Percentiles rank a stretch among this genome's conserved stretches.
Conservation (phyloP, 1,284 basidiomycete genomes). For the Trichosporon sp. region DNA sequence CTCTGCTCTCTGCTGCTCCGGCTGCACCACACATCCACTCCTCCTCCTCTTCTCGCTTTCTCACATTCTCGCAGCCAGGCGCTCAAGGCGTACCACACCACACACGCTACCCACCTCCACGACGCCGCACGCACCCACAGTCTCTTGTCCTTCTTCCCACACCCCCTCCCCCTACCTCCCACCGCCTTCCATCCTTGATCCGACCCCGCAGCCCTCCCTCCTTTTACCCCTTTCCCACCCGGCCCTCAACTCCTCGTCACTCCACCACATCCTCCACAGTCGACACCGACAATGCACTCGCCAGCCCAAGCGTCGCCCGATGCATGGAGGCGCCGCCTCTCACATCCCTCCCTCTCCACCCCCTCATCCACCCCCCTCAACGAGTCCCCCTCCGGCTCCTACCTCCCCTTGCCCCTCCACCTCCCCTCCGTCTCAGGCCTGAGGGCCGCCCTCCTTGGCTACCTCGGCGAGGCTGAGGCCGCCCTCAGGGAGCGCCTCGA, state of each 20-base stretch:
- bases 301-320: background rate
- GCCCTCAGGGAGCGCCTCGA: slow-evolving; percentile 37
- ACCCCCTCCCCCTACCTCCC: background rate
- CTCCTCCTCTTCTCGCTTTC: background rate
- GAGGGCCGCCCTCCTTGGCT: slow-evolving; percentile 43
- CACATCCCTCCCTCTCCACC: background rate
- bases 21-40: background rate
- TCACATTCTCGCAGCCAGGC: background rate
- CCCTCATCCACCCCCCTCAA: background rate
- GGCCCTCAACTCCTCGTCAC: background rate
- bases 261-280: background rate
- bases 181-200: background rate
- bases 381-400: background rate
- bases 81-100: background rate
- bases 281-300: background rate
- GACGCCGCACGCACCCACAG: background rate
- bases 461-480: slow-evolving; percentile 45
- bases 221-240: background rate
- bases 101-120: too few species aligned
- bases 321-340: slow-evolving; percentile 10
- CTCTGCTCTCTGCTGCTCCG: too few species aligned
- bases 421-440: slow-evolving; percentile 33
- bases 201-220: background rate
- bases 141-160: background rate
- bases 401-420: slow-evolving; percentile 10